phyloP scores from a whole-genome alignment of 1,139 yeast genomes.

The Saccharomycopsis phalli region DNA sequence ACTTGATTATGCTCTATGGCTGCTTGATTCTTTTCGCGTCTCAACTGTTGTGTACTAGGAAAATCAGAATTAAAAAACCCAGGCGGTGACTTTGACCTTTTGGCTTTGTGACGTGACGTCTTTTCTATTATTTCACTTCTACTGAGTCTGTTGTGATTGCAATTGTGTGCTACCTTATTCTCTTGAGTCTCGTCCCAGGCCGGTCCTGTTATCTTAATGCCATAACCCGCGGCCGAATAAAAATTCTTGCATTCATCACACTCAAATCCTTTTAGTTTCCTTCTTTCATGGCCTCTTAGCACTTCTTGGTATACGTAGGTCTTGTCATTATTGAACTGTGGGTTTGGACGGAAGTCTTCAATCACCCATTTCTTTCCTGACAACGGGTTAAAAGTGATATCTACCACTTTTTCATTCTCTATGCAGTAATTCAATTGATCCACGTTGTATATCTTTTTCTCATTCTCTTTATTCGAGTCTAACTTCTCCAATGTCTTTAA shows the following conservation, averaged over 20 bases:
- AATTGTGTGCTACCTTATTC: constrained; percentile 15
- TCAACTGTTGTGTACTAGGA: constrained; percentile 48
- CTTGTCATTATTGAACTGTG: constrained; percentile 25
- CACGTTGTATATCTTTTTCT: constrained; percentile 6
- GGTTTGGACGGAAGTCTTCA: constrained; percentile 40
- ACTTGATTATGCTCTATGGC: constrained; percentile 27
- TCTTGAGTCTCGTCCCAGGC: constrained; percentile 22
- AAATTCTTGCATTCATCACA: constrained; percentile 21
- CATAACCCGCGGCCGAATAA: constrained; percentile 22
- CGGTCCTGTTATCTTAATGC: constrained; percentile 22
- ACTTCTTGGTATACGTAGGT: constrained; percentile 28
- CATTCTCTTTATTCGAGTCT: not conserved
- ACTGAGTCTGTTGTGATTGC: constrained; percentile 22
- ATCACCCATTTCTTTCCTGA: constrained; percentile 33
- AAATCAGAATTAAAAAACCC: constrained; percentile 58
- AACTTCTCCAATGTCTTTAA: not conserved
- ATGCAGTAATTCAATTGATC: constrained; percentile 12
- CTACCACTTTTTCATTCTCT: constrained; percentile 8
- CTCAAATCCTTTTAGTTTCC: constrained; percentile 12
- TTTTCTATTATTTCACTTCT: constrained; percentile 23
- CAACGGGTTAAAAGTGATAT: constrained; percentile 28
- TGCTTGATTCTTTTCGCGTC: constrained; percentile 28
- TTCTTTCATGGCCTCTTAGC: constrained; percentile 26
- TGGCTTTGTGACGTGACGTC: constrained; percentile 25
- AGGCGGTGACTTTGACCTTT: constrained; percentile 51